Base-by-base conservation (phyloP, 2,329 filamentous ascomycete species). In the Aspergillus terreus region DNA sequence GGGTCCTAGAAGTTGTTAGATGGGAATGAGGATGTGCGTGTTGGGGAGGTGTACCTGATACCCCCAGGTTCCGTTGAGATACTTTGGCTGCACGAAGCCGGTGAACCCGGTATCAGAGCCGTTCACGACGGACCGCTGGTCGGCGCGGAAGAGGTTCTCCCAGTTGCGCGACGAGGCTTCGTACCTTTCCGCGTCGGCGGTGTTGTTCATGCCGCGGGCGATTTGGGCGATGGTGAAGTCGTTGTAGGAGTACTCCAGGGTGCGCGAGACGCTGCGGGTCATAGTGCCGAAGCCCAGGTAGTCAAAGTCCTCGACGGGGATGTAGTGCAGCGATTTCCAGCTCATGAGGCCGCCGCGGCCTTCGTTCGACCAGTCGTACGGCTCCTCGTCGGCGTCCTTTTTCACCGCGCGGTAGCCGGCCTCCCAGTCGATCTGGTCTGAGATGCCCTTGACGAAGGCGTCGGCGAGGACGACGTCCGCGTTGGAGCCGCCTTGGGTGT, bases 191-290 rank as follows among this genome's bases (percentile, higher is more conserved):
- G 75, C 72, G 45, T 87, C 85, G 0, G 61, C 70, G 4, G 72
- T 75, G 17, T 79, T 77, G 11, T 80, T 81, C 19, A 88, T 64
- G 0, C 74, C 76, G 1, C 74, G 75, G 0, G 85, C 85, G 51
- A 89, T 82, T 36, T 84, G 76, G 0, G 82, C 73, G 50, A 88
- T 82, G 50, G 79, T 81, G 62, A 82, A 90, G 69, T 90, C 87
- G 59, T 90, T 84, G 68, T 90, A 90, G 4, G 84, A 81, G 63
- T 91, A 91, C 64, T 91, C 87, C 2, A 90, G 77, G 0, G 86
- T 90, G 12, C 87, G 79, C 1, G 84, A 88, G 41, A 90, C 80
- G 54, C 80, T 85, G 10, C 87, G 78, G 0, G 87, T 89, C 71
- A 87, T 81, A 0, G 84, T 84, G 0, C 87, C 87, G 32, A 85